Base-by-base conservation (phyloP, 345 rosid species). In the Syzygium grande region DNA sequence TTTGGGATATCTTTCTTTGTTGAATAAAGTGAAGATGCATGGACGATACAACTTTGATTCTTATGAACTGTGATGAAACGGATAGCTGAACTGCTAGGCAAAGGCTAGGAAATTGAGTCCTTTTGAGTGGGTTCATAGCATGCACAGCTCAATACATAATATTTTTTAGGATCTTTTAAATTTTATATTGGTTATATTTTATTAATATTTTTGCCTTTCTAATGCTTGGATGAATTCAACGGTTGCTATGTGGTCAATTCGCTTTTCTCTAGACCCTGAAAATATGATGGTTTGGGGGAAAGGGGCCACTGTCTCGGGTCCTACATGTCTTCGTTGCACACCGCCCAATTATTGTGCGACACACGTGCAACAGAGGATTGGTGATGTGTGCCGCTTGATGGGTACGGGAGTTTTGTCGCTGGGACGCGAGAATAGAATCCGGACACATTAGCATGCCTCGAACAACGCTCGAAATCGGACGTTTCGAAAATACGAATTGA, bases 191-290 rank as follows among this genome's bases (percentile, higher is more conserved):
- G 7, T 73, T 73, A 38, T 38, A 73, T 73, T 73, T 38, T 73
- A 73, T 73, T 68, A 68, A 5, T 73, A 38, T 73, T 6, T 19
- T 38, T 38, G 27, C 27, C 49, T 73, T 73, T 73, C 4, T 19
- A 38, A 73, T 43, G 49, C 83, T 34, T 73, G 49, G 49, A 73
- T 73, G 14, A 34, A 19, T 1, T 38, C 49, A 38, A 73, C 15
- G 83, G 49, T 9, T 73, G 83, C 25, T 73, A 19, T 54, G 78
- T 46, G 77, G 34, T 56, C 38, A 53, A 59, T 49, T 85, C 63
- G 22, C 53, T 43, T 85, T 85, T 85, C 53, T 49, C 79, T 85
- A 85, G 87, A 30, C 87, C 79, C 87, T 25, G 78, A 85, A 85
- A 85, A 59, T 85, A 46, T 59, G 87, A 73, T 73, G 80, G 83